Evolutionary conservation across 2,329 filamentous ascomycete species (phyloP).

Genomic region (Colletotrichum tofieldiae): DNA sequence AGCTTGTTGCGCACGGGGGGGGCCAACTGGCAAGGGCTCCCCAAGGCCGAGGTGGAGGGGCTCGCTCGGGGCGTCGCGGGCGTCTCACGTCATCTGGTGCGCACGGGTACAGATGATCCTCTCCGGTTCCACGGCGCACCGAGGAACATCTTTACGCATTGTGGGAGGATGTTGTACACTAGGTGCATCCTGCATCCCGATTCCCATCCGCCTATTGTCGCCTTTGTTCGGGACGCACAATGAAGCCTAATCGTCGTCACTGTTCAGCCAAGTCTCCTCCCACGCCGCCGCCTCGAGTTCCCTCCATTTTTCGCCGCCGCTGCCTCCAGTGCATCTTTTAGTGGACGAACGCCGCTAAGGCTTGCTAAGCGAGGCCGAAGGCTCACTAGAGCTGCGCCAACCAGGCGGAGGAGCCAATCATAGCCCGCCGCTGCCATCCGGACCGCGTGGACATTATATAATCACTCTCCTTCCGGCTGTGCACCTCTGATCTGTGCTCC

Average conservation of each 20-base stretch:
- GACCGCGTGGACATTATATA: neutral
- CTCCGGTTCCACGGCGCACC: neutral
- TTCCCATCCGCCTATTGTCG: neutral
- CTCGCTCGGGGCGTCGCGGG: constrained; percentile 1
- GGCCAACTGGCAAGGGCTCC: neutral
- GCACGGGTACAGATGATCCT: constrained; percentile 35
- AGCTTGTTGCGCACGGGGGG: neutral
- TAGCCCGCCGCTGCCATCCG: neutral
- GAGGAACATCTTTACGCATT: neutral
- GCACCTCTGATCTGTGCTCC: constrained; percentile 10
- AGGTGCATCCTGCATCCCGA: neutral
- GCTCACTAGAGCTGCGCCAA: constrained; percentile 11
- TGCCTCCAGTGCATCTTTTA: neutral
- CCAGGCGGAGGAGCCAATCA: neutral
- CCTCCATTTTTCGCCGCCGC: neutral
- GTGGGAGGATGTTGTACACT: neutral
- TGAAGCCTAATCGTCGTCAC: constrained; percentile 4
- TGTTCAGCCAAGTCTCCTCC: neutral
- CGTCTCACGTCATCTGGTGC: constrained; percentile 39
- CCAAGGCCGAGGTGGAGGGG: neutral
- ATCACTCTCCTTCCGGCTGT: neutral
- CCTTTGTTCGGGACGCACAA: neutral
- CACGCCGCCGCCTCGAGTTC: no score
- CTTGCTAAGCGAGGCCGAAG: constrained; percentile 24
- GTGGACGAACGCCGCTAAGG: neutral